Base-by-base conservation (phyloP, 2,329 filamentous ascomycete species). In the Tolypocladium paradoxum region DNA sequence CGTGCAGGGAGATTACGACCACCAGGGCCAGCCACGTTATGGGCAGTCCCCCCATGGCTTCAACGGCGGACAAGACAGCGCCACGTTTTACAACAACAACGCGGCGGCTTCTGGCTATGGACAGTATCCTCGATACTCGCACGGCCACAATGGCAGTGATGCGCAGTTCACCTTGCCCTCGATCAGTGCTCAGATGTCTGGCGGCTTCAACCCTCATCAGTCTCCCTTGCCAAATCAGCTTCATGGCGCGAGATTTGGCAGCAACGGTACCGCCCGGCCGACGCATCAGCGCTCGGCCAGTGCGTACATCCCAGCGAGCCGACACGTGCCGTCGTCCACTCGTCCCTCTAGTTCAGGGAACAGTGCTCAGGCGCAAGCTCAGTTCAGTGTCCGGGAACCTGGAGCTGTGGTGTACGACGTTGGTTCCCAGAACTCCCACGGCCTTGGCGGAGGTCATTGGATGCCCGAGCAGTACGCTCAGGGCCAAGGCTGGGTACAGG, bases 221-320 rank as follows among this genome's bases (percentile, higher is more conserved):
- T 40, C 48, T 12, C 37, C 14, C 7, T 8, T 29, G 18, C 29
- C 36, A 22, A 33, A 8, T n/a, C 47, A 31, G n/a, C 29, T 12
- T 16, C 47, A 9, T 20, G 52, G 24, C 24, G 6, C 31, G 2
- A 20, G 35, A 9, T 7, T 50, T 24, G 33, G 38, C 40, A 22
- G 43, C 11, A 29, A 51, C 24, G 46, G 45, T 18, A 34, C 38
- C 18, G 33, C 36, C 20, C 60, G 58, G n/a, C 56, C 54, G 22
- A 54, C 53, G 45, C 62, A 63, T 48, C 58, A 61, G 51, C 56
- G 60, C 22, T 62, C 60, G 27, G 54, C 58, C 22, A 64, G 61
- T 36, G 59, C 58, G 4, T 61, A 55, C 40, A 56, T 56, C 2
- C 55, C 56, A 7, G 50, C 52, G 20, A 58, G 48, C 31, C 58